Base-by-base conservation (phyloP, 805 yeast species). In the Pichia scutulata region DNA sequence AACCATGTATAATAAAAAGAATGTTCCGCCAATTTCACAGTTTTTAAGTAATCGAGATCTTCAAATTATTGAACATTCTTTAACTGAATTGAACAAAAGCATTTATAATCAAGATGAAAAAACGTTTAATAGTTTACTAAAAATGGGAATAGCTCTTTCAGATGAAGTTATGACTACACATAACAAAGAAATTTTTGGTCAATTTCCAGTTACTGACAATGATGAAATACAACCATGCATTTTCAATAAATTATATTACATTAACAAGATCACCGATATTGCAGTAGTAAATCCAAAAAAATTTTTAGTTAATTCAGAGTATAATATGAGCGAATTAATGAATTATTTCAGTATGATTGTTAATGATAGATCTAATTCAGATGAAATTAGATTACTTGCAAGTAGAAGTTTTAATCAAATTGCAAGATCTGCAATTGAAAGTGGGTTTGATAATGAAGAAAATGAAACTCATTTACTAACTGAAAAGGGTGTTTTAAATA, bases 21-120 rank as follows among this genome's bases (percentile, higher is more conserved):
- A 73, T 41, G 54, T 65, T 28, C 79, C 77, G 22, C 75, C 75
- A 19, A 62, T 66, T 4, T 65, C 75, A 1, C 70, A 80, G 0
- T 61, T 60, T 14, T 60, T 83, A 19, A 59, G 71, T 1, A 59
- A 72, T 26, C 68, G 64, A 43, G 89, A 84, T 55, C 50, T 76
- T 18, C 59, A 70, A 40, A 69, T 76, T 0, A 73, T 89, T 36
- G 84, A 80, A 44, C 65, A 61, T 7, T 78, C 90, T 1, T 65
- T 82, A 18, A 65, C 67, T n/a, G 84, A 82, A 53, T 69, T 90
- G 28, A 66, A 77, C 50, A 89, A 83, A 26, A 80, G 84, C 47
- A 74, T 92, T 1, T 66, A 67, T 14, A 74, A 74, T 7, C 86
- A 81, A 52, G 74, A 82, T 1, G 66, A 69, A 2, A 63, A 65